Base-by-base conservation (phyloP, 176 grass and related monocot genomes). In the Triticum monococcum region DNA sequence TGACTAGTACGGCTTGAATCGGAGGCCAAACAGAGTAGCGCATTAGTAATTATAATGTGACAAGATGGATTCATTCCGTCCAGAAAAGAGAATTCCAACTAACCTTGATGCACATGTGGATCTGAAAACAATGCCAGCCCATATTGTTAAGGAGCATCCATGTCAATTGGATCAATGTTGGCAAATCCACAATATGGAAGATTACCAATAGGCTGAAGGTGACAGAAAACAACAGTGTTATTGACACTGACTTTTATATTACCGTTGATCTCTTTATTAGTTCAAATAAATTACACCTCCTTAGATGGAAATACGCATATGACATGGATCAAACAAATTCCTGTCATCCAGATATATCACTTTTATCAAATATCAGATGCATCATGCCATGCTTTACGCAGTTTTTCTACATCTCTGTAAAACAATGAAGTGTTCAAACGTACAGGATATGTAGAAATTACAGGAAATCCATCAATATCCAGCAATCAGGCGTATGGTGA, bases 21-120 rank as follows among this genome's bases (percentile, higher is more conserved):
- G 3, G 86, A 43, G 2, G 69, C 13, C 35, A 75, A 77, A 25
- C 6, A 87, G 75, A 28, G 45, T 71, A 84, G 14, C 22, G 28
- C 71, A 81, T 46, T 63, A 79, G 23, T 23, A 5, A 5, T 69
- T 59, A 12, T 59, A 38, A 2, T 57, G 32, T 8, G 18, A 63
- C 61, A 83, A 63, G 50, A 77, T 33, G 66, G 41, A 13, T 82
- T 32, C 25, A 70, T 68, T 71, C 66, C 72, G 37, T 40, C 33
- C 12, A 45, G 48, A 69, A 65, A 80, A 41, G 40, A 66, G n/a
- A 84, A 72, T 24, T 83, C 22, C 60, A 70, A 85, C 79, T 84
- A 82, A 95, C 96, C 90, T 98, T 96, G 83, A 96, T 96, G 81
- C 96, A 98, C 38, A 96, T 93, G 74, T 98, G 96, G 89, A 98